phyloP scores from a whole-genome alignment of 805 yeast genomes.

The Ogataea methanolica region DNA sequence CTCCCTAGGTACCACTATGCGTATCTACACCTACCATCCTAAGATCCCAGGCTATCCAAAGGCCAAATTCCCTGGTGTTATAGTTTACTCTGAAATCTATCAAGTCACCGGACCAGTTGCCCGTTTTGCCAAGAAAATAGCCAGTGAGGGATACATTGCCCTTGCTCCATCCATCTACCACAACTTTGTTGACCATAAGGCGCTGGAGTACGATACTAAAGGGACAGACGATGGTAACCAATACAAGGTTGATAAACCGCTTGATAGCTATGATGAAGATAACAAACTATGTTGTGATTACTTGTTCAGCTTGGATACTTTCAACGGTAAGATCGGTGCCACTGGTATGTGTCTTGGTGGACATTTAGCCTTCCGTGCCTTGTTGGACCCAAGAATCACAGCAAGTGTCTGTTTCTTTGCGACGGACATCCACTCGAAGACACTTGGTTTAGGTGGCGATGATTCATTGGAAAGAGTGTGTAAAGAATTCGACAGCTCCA shows the following conservation, averaged over 20 bases:
- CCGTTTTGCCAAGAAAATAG: slow-evolving; percentile 72
- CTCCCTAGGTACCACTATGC: slow-evolving; percentile 60
- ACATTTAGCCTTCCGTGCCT: slow-evolving; percentile 69
- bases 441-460: slow-evolving; percentile 64
- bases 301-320: slow-evolving; percentile 51
- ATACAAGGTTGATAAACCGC: slow-evolving; percentile 61
- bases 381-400: slow-evolving; percentile 56
- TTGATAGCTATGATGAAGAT: slow-evolving; percentile 75
- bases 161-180: slow-evolving; percentile 81
- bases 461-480: slow-evolving; percentile 56
- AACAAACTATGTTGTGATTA: slow-evolving; percentile 60
- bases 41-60: slow-evolving; percentile 66
- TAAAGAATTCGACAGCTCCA: slow-evolving; percentile 45
- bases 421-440: slow-evolving; percentile 69
- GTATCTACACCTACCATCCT: slow-evolving; percentile 65
- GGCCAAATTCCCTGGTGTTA: slow-evolving; percentile 77
- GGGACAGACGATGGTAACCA: slow-evolving; percentile 75
- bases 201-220: slow-evolving; percentile 63
- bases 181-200: slow-evolving; percentile 56
- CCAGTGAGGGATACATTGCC: slow-evolving; percentile 73
- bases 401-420: slow-evolving; percentile 77
- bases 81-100: slow-evolving; percentile 75
- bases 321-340: slow-evolving; percentile 71
- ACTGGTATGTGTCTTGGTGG: slow-evolving; percentile 90
- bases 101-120: slow-evolving; percentile 82